Base-by-base conservation (phyloP, 2,329 filamentous ascomycete species). In the Elsinoe australis region DNA sequence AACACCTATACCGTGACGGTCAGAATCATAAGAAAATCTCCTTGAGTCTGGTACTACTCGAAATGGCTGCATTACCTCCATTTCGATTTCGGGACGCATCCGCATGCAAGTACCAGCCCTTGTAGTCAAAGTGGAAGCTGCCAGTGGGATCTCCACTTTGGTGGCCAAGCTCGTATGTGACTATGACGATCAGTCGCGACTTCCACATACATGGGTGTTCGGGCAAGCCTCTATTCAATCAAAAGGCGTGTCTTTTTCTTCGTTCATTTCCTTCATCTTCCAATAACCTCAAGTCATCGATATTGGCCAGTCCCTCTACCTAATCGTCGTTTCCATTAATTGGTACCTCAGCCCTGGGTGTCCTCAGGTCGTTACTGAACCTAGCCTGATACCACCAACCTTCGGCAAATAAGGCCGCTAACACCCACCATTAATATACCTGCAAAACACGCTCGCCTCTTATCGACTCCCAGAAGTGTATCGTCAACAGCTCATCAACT, bases 251-350 rank as follows among this genome's bases (percentile, higher is more conserved):
- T 44, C 14, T 12, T 44, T 12, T 29, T 28, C 26, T 12, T 29
- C 26, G 26, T 12, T n/a, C n/a, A n/a, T n/a, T 41, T 21, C 18
- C 18, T 28, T 41, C 22, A 8, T 41, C 14, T 28, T 7, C 26
- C 28, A 21, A 41, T 26, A 12, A 41, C 19, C 21, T 41, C 36
- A 28, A 41, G 7, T 21, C 10, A 41, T 28, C 14, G 21, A 28
- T 41, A 41, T 41, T 41, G 21, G 36, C 36, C 21, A 26, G 36
- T 28, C 28, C 22, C 17, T 14, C 17, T 22, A 41, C 36, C 36
- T 41, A 41, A 6, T 26, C 19, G n/a, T 41, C n/a, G 9, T 18
- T 15, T 5, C 26, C 35, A 28, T 41, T 41, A n/a, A 4, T 38
- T 21, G 14, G 10, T 15, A 41, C 36, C 22, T 41, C 36, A 26